Conservation (phyloP, 306 rosid genomes). For the Sicyos baderoa region DNA sequence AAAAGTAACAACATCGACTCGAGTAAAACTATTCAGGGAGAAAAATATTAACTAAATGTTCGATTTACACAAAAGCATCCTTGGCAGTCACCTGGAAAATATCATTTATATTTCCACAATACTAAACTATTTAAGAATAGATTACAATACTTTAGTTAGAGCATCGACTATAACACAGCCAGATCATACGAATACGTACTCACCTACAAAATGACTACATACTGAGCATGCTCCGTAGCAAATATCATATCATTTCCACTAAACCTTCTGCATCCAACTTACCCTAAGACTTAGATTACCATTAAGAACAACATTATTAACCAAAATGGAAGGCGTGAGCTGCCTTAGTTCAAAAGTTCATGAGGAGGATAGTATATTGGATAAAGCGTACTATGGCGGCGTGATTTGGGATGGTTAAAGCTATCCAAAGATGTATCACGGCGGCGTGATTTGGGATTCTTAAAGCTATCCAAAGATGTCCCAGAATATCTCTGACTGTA, state of each 20-base stretch:
- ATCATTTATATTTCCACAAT: not conserved
- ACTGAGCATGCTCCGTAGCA: not conserved
- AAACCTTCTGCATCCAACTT: conserved; percentile 7
- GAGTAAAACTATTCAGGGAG: not conserved
- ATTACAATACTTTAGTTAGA: not conserved
- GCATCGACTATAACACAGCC: not conserved
- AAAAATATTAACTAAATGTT: not conserved
- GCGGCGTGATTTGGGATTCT: too few species aligned
- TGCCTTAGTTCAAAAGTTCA: conserved; percentile 26
- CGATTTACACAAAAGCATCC: not conserved
- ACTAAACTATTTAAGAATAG: not conserved
- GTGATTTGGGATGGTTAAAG: conserved; percentile 52
- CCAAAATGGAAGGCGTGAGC: conserved; percentile 22
- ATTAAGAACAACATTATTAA: conserved; percentile 13
- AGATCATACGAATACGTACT: not conserved
- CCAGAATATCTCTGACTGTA: conserved; percentile 60
- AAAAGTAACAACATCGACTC: not conserved
- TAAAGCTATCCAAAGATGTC: conserved; percentile 40
- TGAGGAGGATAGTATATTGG: conserved; percentile 39
- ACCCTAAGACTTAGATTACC: not conserved
- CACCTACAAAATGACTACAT: not conserved
- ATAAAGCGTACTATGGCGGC: conserved; percentile 45
- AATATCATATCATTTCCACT: not conserved
- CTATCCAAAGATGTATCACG: conserved; percentile 3
- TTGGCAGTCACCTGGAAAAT: not conserved